Percentiles rank a stretch among this genome's conserved stretches.
phyloP scores from a whole-genome alignment of 2,329 filamentous ascomycete species.

The Myriosclerotinia scirpicola region DNA sequence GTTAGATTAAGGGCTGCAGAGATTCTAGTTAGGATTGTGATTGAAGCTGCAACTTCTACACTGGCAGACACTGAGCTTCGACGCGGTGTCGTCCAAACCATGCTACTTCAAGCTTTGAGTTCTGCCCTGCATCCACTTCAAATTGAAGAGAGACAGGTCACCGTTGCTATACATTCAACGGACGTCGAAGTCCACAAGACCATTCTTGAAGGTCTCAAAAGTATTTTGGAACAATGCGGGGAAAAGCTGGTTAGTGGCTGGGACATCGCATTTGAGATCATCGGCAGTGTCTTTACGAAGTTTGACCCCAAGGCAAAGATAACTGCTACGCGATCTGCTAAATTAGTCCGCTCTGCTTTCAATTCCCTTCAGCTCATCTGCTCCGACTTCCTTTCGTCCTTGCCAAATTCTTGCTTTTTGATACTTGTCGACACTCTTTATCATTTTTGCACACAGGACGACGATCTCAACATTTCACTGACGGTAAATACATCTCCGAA shows the following conservation, averaged over 20 bases:
- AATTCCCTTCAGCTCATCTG: conserved; percentile 88
- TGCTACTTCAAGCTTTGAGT: conserved; percentile 66
- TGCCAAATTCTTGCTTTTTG: conserved; percentile 69
- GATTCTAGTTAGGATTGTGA: conserved; percentile 57
- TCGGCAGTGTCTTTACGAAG: conserved; percentile 73
- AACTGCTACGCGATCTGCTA: conserved; percentile 59
- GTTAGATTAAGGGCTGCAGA: conserved; percentile 63
- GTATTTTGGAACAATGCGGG: conserved; percentile 82
- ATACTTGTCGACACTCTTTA: conserved; percentile 84
- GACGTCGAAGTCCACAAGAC: conserved; percentile 80
- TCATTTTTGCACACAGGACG: conserved; percentile 83
- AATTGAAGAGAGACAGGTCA: conserved; percentile 51
- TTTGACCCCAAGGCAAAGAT: conserved; percentile 28
- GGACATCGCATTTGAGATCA: conserved; percentile 81
- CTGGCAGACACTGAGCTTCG: conserved; percentile 51
- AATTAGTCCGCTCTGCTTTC: conserved; percentile 83
- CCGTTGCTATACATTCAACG: conserved; percentile 59
- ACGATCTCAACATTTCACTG: conserved; percentile 92
- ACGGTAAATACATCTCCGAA: conserved; percentile 59
- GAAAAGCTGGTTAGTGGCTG: conserved; percentile 82
- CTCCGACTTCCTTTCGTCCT: conserved; percentile 83
- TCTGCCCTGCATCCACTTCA: conserved; percentile 61
- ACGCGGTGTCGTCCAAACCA: conserved; percentile 65
- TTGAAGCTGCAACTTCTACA: conserved; percentile 59
- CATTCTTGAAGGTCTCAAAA: conserved; percentile 76